Evolutionary conservation across 2,329 filamentous ascomycete species (phyloP).

Genomic region (Phyllosticta citribraziliensis): DNA sequence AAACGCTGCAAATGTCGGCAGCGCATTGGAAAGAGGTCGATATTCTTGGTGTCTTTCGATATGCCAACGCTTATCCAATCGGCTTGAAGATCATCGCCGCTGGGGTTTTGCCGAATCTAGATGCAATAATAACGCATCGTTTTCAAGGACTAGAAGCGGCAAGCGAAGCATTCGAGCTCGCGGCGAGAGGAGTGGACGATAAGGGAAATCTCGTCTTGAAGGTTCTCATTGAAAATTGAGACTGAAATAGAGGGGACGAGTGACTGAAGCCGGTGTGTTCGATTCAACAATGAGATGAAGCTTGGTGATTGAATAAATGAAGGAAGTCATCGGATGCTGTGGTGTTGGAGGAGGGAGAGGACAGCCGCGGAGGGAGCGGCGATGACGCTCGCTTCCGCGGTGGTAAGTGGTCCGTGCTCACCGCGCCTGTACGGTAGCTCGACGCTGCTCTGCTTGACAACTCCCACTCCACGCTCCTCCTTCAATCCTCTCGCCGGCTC

Average conservation of each 20-base stretch:
- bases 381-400: constrained; percentile 4
- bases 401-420: constrained; percentile 1
- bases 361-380: neutral
- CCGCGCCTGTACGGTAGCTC: constrained; percentile 7
- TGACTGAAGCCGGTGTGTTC: too few species aligned
- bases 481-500: neutral
- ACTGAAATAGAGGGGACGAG: neutral
- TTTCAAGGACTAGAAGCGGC: constrained; percentile 38
- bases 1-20: constrained; percentile 44
- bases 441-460: neutral
- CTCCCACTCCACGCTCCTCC: neutral
- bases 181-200: constrained; percentile 42
- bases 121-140: constrained; percentile 45
- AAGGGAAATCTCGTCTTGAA: constrained; percentile 44
- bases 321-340: neutral
- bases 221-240: constrained; percentile 32
- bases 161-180: constrained; percentile 42
- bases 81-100: constrained; percentile 44
- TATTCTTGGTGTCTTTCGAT: constrained; percentile 59
- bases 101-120: constrained; percentile 39
- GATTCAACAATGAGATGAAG: neutral
- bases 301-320: neutral
- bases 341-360: too few species aligned
- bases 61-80: constrained; percentile 50
- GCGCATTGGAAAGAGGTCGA: constrained; percentile 48